Evolutionary conservation across 2,329 filamentous ascomycete genomes (phyloP).

Genomic region (Hymenotorrendiella dingleyae): DNA sequence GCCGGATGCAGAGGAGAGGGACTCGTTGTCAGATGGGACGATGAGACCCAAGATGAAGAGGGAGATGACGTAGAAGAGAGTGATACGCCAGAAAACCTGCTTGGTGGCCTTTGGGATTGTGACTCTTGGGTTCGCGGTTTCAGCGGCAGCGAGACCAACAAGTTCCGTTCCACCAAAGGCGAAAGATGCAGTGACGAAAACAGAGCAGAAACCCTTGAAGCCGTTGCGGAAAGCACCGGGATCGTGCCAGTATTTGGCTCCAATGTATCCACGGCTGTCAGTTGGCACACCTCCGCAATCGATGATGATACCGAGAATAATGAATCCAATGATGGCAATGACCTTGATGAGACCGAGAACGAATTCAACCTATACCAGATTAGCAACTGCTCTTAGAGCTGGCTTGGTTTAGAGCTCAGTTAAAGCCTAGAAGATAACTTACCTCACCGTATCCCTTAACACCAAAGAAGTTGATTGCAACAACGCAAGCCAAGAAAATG

Average conservation of each 20-base stretch:
- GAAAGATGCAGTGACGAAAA: constrained; percentile 72
- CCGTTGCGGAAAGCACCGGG: constrained; percentile 79
- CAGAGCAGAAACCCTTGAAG: constrained; percentile 75
- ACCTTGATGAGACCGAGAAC: constrained; percentile 83
- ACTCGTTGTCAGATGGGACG: constrained; percentile 63
- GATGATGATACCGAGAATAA: constrained; percentile 46
- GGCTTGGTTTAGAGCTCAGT: too few relatives aligned
- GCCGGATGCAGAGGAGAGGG: constrained; percentile 51
- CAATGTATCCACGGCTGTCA: constrained; percentile 46
- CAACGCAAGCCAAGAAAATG: constrained; percentile 73
- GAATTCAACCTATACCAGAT: too few relatives aligned
- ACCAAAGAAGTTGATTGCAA: constrained; percentile 80
- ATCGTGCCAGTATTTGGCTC: constrained; percentile 69
- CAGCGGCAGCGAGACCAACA: constrained; percentile 70
- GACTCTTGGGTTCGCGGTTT: constrained; percentile 71
- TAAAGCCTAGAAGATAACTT: too few relatives aligned
- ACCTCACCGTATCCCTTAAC: constrained; percentile 87
- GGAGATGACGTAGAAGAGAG: constrained; percentile 77
- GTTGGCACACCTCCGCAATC: constrained; percentile 23
- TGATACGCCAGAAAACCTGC: constrained; percentile 93
- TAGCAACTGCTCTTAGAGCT: too few relatives aligned
- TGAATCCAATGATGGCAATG: constrained; percentile 78
- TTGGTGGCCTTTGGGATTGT: constrained; percentile 82
- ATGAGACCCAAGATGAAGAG: constrained; percentile 77
- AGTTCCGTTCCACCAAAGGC: constrained; percentile 71